These are phyloP conservation scores for Trypanosoma congolense DNA, from an alignment of 208 protist genomes.

Conservation along the genomic window DNA sequence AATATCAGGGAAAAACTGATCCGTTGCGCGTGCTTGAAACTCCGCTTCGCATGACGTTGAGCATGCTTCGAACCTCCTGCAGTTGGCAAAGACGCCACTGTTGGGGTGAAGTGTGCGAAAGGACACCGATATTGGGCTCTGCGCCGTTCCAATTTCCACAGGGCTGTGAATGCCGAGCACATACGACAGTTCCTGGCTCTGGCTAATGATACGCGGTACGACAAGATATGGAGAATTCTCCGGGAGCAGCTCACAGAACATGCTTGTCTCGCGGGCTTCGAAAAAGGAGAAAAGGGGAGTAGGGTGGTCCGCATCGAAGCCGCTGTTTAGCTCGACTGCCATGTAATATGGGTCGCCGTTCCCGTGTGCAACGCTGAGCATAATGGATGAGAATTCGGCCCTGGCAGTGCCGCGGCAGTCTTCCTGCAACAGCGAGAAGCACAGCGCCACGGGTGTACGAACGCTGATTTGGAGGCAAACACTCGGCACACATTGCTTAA, in stretches of 20 bases:
- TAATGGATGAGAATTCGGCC: constrained; percentile 55
- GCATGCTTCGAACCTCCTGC: constrained; percentile 53
- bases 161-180: constrained; percentile 51
- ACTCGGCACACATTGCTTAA: constrained; percentile 62
- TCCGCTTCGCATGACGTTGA: constrained; percentile 59
- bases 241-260: constrained; percentile 75
- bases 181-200: constrained; percentile 48
- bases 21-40: constrained; percentile 59
- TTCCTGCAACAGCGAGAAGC: constrained; percentile 65
- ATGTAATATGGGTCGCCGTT: constrained; percentile 37
- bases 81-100: constrained; percentile 71
- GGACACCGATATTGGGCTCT: constrained; percentile 42
- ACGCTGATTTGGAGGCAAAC: constrained; percentile 68
- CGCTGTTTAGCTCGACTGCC: constrained; percentile 65
- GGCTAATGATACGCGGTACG: constrained; percentile 59
- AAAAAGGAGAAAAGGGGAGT: constrained; percentile 66
- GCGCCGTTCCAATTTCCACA: constrained; percentile 49
- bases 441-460: constrained; percentile 32
- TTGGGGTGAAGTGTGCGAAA: constrained; percentile 59
- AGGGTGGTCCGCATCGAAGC: constrained; percentile 76
- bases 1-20: constrained; percentile 81
- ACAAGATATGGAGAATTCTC: constrained; percentile 79
- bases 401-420: constrained; percentile 70
- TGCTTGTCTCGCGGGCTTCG: constrained; percentile 60
- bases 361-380: constrained; percentile 76